phyloP scores from a whole-genome alignment of 495 filamentous ascomycete genomes.

The Tuber aestivum region DNA sequence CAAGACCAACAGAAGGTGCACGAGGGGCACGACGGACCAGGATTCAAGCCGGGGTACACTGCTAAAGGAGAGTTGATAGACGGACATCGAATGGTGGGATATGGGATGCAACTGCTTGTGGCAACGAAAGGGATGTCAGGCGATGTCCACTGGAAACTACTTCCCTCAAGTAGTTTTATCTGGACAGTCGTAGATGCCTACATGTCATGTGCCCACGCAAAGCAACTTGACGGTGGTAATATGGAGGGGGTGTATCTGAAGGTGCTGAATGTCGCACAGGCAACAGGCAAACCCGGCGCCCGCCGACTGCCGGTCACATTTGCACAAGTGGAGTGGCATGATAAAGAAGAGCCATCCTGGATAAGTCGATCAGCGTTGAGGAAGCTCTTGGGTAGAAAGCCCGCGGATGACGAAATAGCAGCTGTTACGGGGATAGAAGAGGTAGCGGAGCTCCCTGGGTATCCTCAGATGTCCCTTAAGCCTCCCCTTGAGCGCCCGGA shows the following conservation, averaged over 20 bases:
- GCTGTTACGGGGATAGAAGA: background rate
- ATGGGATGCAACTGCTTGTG: background rate
- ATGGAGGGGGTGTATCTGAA: background rate
- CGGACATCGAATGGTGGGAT: background rate
- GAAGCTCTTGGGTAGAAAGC: background rate
- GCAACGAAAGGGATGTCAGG: background rate
- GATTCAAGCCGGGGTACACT: background rate
- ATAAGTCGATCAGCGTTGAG: background rate
- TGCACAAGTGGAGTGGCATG: background rate
- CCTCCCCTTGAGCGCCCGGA: background rate
- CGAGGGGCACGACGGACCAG: background rate
- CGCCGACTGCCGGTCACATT: background rate
- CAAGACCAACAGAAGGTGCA: background rate
- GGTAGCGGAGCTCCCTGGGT: background rate
- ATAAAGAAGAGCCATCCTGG: background rate
- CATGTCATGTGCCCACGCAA: background rate
- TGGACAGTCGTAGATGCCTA: background rate
- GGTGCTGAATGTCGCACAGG: background rate
- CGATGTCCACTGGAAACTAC: background rate
- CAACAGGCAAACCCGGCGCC: background rate
- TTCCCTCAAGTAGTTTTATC: background rate
- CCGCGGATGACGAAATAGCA: background rate
- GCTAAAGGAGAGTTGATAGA: background rate
- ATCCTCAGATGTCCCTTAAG: background rate
- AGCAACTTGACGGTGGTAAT: background rate